Percentiles rank a stretch among this genome's conserved stretches.
phyloP scores from a whole-genome alignment of 2,329 filamentous ascomycete species.

The Sporothrix schenckii region DNA sequence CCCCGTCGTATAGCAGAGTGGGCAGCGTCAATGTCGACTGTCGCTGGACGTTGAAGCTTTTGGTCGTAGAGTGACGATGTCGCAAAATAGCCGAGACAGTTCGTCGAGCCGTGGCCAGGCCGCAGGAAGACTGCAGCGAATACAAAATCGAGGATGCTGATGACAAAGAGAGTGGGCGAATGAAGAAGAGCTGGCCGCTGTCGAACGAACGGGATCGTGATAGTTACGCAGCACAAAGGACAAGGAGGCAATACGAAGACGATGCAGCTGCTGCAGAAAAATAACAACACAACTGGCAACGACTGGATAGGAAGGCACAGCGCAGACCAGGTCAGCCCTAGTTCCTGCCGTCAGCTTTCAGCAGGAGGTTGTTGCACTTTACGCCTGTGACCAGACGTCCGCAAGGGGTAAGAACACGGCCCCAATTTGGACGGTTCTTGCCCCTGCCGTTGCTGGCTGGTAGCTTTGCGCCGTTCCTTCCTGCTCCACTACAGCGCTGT shows the following conservation, averaged over 20 bases:
- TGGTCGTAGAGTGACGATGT: slow-evolving; percentile 8
- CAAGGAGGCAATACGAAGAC: slow-evolving; percentile 5
- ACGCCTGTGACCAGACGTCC: neutral
- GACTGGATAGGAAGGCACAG: slow-evolving; percentile 14
- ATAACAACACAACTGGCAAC: slow-evolving; percentile 17
- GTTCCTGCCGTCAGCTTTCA: slow-evolving; percentile 22
- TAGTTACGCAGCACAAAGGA: slow-evolving; percentile 1
- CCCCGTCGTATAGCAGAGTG: neutral
- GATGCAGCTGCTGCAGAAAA: slow-evolving; percentile 22
- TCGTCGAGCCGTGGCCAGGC: neutral
- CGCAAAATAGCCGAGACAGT: neutral
- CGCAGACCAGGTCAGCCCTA: slow-evolving; percentile 15
- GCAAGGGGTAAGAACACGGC: slow-evolving; percentile 8
- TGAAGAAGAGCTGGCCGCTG: neutral
- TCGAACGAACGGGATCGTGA: slow-evolving; percentile 21
- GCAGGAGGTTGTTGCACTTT: neutral
- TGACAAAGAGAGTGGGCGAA: neutral
- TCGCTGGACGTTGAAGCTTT: slow-evolving; percentile 1
- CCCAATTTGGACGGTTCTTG: slow-evolving; percentile 3
- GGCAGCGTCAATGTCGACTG: neutral
- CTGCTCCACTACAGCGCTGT: neutral
- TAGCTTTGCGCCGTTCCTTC: neutral
- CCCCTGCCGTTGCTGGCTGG: slow-evolving; percentile 4
- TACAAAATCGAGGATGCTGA: neutral
- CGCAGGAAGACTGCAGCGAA: neutral